These are phyloP conservation scores for Diplodia corticola DNA, from an alignment of 2,329 filamentous ascomycete genomes.

Conservation along the genomic window DNA sequence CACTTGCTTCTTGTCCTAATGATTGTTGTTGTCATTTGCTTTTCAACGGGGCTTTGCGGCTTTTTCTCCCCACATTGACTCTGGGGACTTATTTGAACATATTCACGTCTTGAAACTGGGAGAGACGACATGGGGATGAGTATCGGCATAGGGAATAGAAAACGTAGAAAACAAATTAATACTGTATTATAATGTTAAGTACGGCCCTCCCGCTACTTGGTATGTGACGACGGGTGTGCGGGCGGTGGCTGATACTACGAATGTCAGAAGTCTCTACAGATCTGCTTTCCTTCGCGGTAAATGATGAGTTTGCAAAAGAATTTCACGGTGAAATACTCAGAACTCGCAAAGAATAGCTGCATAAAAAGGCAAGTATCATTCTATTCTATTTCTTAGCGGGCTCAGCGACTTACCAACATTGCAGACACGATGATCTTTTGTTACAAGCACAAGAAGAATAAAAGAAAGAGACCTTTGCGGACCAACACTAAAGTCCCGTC, in stretches of 20 bases:
- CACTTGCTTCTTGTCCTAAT: not conserved
- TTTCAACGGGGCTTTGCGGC: not conserved
- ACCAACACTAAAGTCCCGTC: too few species aligned
- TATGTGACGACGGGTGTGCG: not conserved
- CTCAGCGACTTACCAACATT: too few species aligned
- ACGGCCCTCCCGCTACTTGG: not conserved
- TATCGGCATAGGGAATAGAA: not conserved
- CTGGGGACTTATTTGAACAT: not conserved
- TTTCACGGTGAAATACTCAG: too few species aligned
- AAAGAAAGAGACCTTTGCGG: too few species aligned
- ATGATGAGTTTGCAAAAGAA: too few species aligned
- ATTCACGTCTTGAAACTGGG: not conserved
- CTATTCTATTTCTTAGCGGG: too few species aligned
- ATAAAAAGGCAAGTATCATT: too few species aligned
- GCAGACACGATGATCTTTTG: too few species aligned
- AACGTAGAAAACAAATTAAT: not conserved
- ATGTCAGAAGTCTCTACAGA: not conserved
- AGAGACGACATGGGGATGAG: not conserved
- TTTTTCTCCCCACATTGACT: not conserved
- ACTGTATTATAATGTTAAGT: not conserved
- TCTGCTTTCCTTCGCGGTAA: too few species aligned
- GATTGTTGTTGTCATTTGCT: not conserved
- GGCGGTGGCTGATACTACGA: not conserved
- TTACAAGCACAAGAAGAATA: too few species aligned
- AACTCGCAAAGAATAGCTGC: too few species aligned